These are phyloP conservation scores for Mastigamoeba balamuthi DNA, from an alignment of 78 protist genomes.

Conservation along the genomic window DNA sequence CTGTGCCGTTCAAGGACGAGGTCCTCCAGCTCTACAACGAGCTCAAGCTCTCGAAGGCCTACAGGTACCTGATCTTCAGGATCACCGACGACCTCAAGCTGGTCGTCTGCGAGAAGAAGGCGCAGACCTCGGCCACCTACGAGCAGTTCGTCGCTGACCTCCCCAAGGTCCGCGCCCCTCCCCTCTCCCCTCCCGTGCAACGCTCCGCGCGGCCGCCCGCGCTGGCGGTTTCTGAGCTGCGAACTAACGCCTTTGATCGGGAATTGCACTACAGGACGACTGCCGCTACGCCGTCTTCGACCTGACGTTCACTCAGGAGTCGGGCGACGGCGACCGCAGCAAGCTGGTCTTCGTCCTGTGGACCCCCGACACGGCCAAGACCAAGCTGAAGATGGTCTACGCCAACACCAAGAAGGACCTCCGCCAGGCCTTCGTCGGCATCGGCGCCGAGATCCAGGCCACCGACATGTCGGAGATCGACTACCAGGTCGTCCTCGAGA, in stretches of 20 bases:
- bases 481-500: not conserved
- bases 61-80: conserved; percentile 1
- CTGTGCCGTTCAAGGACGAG: conserved; percentile 6
- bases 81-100: conserved; percentile 1
- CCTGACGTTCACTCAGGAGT: conserved; percentile 2
- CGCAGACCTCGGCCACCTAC: not conserved
- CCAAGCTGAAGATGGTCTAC: conserved; percentile 29
- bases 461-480: conserved; percentile 25
- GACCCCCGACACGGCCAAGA: not conserved
- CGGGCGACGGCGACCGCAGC: conserved; percentile 9
- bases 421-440: conserved; percentile 27
- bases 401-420: conserved; percentile 24
- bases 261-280: too few relatives aligned
- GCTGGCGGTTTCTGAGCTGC: too few relatives aligned
- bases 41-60: not conserved
- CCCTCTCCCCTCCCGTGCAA: too few relatives aligned
- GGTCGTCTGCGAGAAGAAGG: not conserved
- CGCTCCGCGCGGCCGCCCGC: too few relatives aligned
- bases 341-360: not conserved
- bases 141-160: conserved; percentile 16
- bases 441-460: conserved; percentile 32
- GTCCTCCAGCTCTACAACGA: conserved; percentile 3
- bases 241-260: too few relatives aligned
- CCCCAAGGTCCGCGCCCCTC: too few relatives aligned
- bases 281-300: conserved; percentile 40